Conservation (phyloP, 495 filamentous ascomycete genomes). For the Aspergillus sclerotioniger region DNA sequence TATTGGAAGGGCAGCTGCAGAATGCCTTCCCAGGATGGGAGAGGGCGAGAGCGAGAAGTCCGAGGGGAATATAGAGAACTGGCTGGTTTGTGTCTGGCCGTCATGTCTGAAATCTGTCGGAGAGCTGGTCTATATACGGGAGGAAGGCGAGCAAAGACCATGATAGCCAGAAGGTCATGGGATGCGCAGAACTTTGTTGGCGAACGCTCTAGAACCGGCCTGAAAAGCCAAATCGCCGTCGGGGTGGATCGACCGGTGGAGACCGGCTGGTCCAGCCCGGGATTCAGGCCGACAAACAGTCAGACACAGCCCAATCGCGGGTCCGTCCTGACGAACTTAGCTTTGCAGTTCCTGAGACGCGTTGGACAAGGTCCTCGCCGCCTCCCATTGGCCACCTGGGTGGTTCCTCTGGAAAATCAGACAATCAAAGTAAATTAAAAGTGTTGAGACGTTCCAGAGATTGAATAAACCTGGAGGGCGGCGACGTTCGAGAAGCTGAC, state of each 20-base stretch:
- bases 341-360: neutral
- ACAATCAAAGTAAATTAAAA: no score
- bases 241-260: neutral
- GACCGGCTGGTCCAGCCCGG: constrained; percentile 5
- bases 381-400: neutral
- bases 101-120: neutral
- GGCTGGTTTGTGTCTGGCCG: neutral
- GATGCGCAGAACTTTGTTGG: neutral
- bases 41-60: neutral
- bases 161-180: neutral
- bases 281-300: constrained; percentile 3
- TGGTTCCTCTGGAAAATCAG: no score
- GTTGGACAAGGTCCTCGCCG: no score
- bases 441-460: no score
- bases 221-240: neutral
- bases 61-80: neutral
- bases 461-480: neutral
- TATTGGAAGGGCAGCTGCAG: neutral
- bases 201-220: constrained; percentile 1
- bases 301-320: constrained; percentile 3
- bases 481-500: neutral
- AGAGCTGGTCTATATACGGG: neutral
- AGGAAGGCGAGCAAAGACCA: neutral
- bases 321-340: neutral
- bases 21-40: neutral